Evolutionary conservation across 495 filamentous ascomycete species (phyloP), one percentile per base, ranked within the genome.

Genomic region (Elasticomyces elasticus): DNA sequence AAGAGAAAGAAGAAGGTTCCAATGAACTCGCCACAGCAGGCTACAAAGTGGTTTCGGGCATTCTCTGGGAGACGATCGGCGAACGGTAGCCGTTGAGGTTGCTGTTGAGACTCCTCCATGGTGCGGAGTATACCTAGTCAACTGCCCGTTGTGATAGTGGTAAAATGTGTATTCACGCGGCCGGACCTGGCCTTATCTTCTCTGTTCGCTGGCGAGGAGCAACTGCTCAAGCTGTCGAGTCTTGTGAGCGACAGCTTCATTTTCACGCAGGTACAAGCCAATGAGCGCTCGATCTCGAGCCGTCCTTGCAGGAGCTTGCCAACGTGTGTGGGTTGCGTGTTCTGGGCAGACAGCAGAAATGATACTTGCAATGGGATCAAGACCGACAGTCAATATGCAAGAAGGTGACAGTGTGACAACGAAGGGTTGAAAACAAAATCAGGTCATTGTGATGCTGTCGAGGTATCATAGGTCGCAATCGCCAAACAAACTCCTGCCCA

Each of bases 1-100:
- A 66, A 65, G 13, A 69, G 59, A 52, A 69, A 69, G 56, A 66
- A 61, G 46, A 64, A 62, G 1, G 66, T 69, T 20, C 66, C 66
- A 11, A 66, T 60, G 46, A 67, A 67, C 46, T 69, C 66, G 7
- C 65, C 65, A 6, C 55, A 46, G 23, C 48, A 47, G n/a, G 66
- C 66, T 19, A 69, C 60, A 22, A 66, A 52, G 35, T 67, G 59
- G 27, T 51, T 50, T 11, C 55, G 28, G 1, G 58, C 52, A 19
- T 42, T 57, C 23, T 51, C 44, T 31, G 56, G 52, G 20, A 53
- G 55, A 40, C 53, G 49, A 12, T 50, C 51, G 19, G 51, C 51
- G 23, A 54, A 54, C 4, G 51, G 51, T 6, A 54, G 41, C 17
- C 52, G 19, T 2, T 38, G 49, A 17, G 40, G 40, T 9, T 17